phyloP scores from a whole-genome alignment of 2,329 filamentous ascomycete species.

The Pestalotiopsis sp. region DNA sequence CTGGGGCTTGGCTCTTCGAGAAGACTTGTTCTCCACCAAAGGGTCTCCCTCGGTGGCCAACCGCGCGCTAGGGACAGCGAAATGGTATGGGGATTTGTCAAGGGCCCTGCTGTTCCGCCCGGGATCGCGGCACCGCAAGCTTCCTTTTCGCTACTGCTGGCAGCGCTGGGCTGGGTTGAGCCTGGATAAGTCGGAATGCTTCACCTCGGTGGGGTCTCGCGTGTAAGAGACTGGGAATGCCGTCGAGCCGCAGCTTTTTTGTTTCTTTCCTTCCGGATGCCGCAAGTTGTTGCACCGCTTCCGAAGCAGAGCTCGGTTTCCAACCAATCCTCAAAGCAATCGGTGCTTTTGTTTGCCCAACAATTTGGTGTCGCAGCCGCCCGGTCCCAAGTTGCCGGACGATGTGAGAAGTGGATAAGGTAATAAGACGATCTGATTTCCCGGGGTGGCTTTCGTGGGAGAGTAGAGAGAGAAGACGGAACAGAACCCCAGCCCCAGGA shows the following conservation, averaged over 20 bases:
- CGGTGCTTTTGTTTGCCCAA: background rate
- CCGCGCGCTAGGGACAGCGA: conserved; percentile 7
- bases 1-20: conserved; percentile 9
- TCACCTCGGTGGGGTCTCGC: background rate
- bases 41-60: conserved; percentile 1
- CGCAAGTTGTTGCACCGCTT: background rate
- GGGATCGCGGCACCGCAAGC: conserved; percentile 10
- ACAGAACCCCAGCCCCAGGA: background rate
- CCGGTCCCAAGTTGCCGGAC: background rate
- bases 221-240: background rate
- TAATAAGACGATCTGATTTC: background rate
- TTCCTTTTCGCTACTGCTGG: background rate
- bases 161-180: background rate
- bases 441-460: background rate
- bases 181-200: background rate
- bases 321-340: background rate
- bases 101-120: background rate
- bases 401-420: background rate
- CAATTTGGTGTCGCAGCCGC: background rate
- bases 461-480: background rate
- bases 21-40: conserved; percentile 1
- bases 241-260: background rate
- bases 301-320: background rate
- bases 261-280: background rate
- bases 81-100: conserved; percentile 7